phyloP scores from a whole-genome alignment of 306 rosid species.

The Cercis canadensis region DNA sequence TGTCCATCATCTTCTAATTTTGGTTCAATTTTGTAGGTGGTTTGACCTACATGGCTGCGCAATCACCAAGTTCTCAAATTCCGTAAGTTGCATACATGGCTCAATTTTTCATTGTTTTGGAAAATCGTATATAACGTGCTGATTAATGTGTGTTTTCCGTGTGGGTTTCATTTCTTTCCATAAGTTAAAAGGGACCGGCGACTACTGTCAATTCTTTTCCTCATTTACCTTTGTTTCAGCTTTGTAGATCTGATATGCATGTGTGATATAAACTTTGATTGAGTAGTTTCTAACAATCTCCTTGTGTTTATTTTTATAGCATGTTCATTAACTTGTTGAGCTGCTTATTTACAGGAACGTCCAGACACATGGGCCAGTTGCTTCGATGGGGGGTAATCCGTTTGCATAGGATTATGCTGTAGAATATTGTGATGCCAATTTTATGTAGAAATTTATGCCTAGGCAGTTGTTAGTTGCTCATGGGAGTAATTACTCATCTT shows the following conservation, averaged over 20 bases:
- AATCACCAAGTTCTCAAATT: constrained; percentile 62
- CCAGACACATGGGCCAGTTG: constrained; percentile 64
- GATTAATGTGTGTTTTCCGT: neutral
- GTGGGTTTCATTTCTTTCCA: neutral
- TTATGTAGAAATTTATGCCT: constrained; percentile 23
- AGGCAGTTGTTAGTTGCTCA: constrained; percentile 19
- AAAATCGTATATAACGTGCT: neutral
- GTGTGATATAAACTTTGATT: constrained; percentile 19
- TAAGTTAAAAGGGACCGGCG: too few relatives aligned
- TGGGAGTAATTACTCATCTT: constrained; percentile 26
- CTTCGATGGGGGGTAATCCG: constrained; percentile 84
- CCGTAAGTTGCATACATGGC: constrained; percentile 56
- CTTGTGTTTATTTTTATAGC: too few relatives aligned
- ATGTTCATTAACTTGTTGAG: constrained; percentile 16
- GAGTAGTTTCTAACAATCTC: neutral
- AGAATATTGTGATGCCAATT: neutral
- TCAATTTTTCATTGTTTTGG: neutral
- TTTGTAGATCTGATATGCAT: too few relatives aligned
- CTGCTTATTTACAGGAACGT: constrained; percentile 63
- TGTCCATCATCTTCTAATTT: constrained; percentile 17
- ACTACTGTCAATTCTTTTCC: too few relatives aligned
- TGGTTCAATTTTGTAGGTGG: constrained; percentile 62
- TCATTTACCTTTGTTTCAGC: too few relatives aligned
- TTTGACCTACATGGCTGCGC: constrained; percentile 66
- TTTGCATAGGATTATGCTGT: constrained; percentile 64